Evolutionary conservation across 495 filamentous ascomycete species (phyloP).

Genomic region (Trichoderma asperelloides): DNA sequence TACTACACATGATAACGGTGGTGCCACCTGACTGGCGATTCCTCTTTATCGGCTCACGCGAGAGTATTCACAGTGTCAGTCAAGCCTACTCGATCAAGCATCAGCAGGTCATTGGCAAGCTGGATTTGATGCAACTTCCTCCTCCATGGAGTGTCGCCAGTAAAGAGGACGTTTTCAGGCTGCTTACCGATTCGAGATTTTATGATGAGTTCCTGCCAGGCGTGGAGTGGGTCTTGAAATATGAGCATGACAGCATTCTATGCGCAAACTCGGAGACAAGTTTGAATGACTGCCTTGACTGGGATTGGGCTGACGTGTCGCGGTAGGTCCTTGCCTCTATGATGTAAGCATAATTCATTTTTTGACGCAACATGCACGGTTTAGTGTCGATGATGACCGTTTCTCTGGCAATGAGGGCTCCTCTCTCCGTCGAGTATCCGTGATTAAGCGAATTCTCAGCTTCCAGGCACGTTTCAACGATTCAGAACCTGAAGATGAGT

Average conservation of each 20-base stretch:
- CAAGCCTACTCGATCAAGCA: constrained; percentile 31
- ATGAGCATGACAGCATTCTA: constrained; percentile 40
- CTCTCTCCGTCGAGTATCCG: constrained; percentile 37
- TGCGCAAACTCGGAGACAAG: constrained; percentile 37
- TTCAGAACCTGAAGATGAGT: constrained; percentile 40
- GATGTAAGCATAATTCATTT: not conserved
- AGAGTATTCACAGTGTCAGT: constrained; percentile 30
- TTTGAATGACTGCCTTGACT: constrained; percentile 39
- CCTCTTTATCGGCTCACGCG: constrained; percentile 36
- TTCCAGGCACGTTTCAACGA: constrained; percentile 37
- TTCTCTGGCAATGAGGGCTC: constrained; percentile 43
- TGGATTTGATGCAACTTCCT: constrained; percentile 37
- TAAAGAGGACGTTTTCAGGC: constrained; percentile 34
- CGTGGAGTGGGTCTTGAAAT: constrained; percentile 39
- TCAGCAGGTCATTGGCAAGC: constrained; percentile 36
- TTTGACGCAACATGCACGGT: constrained; percentile 6
- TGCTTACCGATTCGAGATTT: constrained; percentile 38
- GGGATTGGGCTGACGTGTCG: constrained; percentile 40
- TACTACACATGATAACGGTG: constrained; percentile 42
- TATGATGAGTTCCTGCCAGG: constrained; percentile 35
- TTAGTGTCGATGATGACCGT: constrained; percentile 23
- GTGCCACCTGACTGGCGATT: constrained; percentile 45
- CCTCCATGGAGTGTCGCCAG: constrained; percentile 29
- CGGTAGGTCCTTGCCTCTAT: constrained; percentile 20
- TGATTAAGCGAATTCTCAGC: constrained; percentile 30